Conservation (phyloP, 495 filamentous ascomycete species). For the Aspergillus taichungensis region DNA sequence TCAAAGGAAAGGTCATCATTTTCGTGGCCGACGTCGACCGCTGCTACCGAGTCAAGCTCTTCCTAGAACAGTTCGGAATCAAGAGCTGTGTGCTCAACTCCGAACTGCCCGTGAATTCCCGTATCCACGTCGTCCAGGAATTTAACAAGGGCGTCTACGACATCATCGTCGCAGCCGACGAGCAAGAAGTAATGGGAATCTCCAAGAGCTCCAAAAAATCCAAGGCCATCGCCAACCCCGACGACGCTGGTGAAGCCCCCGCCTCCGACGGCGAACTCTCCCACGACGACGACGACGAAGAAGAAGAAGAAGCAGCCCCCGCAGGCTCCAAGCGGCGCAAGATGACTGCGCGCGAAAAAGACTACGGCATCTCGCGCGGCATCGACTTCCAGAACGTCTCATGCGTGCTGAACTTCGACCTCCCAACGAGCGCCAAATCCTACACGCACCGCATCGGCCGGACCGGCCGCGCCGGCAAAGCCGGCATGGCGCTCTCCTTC, state of each 20-base stretch:
- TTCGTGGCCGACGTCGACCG: constrained; percentile 92
- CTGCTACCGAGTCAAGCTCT: constrained; percentile 89
- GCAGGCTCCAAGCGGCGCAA: constrained; percentile 50
- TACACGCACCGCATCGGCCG: constrained; percentile 95
- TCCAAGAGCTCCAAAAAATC: constrained; percentile 34
- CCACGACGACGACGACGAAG: constrained; percentile 28
- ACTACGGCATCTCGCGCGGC: constrained; percentile 86
- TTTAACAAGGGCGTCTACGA: constrained; percentile 96
- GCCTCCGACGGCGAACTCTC: constrained; percentile 19
- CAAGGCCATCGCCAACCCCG: constrained; percentile 12
- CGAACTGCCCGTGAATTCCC: constrained; percentile 84
- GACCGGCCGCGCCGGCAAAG: constrained; percentile 81
- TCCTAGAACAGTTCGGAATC: constrained; percentile 93
- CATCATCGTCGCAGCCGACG: constrained; percentile 93
- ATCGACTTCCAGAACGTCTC: constrained; percentile 96
- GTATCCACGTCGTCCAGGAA: constrained; percentile 90
- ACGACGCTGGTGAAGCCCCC: constrained; percentile 15
- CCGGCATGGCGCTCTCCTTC: constrained; percentile 93
- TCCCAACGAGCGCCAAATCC: constrained; percentile 77
- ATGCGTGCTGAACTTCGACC: constrained; percentile 93
- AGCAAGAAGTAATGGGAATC: constrained; percentile 69
- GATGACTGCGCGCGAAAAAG: constrained; percentile 55
- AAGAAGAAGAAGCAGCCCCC: constrained; percentile 11
- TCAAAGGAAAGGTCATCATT: constrained; percentile 91
- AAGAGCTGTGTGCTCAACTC: constrained; percentile 92